Conservation (phyloP, 352 stramenopile genomes). For the Phytophthora foliorum region DNA sequence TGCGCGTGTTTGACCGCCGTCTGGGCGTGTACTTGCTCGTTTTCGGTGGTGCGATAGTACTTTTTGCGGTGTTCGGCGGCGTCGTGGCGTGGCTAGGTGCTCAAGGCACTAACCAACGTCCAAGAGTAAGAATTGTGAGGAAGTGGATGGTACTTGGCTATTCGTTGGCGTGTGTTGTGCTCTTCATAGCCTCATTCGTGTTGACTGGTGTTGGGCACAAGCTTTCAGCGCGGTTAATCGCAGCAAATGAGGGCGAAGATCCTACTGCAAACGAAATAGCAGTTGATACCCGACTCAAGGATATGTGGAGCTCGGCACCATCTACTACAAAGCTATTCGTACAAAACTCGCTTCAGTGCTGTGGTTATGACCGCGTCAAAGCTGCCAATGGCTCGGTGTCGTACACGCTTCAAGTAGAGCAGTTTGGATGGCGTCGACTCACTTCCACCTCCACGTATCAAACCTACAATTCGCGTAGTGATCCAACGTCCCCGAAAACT, state of each 20-base stretch:
- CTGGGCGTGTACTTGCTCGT: slow-evolving; percentile 60
- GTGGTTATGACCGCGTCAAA: slow-evolving; percentile 48
- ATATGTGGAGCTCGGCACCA: slow-evolving; percentile 42
- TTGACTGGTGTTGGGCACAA: slow-evolving; percentile 53
- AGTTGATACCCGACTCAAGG: slow-evolving; percentile 28
- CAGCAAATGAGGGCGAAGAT: slow-evolving; percentile 1
- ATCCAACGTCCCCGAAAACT: not conserved
- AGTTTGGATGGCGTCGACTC: slow-evolving; percentile 42
- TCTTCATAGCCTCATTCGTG: slow-evolving; percentile 58
- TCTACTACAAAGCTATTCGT: slow-evolving; percentile 54
- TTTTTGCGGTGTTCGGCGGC: slow-evolving; percentile 48
- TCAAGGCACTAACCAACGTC: slow-evolving; percentile 8
- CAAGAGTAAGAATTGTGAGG: slow-evolving; percentile 1
- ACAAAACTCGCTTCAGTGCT: slow-evolving; percentile 62
- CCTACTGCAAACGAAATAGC: slow-evolving; percentile 1
- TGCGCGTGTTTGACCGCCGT: slow-evolving; percentile 63
- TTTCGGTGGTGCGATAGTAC: slow-evolving; percentile 45
- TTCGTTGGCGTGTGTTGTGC: slow-evolving; percentile 34
- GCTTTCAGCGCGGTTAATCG: slow-evolving; percentile 26
- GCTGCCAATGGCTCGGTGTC: slow-evolving; percentile 40
- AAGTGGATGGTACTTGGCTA: slow-evolving; percentile 47
- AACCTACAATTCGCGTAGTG: slow-evolving; percentile 22
- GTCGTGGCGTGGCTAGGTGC: slow-evolving; percentile 35
- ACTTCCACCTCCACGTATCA: slow-evolving; percentile 27
- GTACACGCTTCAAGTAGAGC: slow-evolving; percentile 47